These are phyloP conservation scores for Lactifluus rugatus DNA, from an alignment of 768 basidiomycete genomes.

Conservation along the genomic window DNA sequence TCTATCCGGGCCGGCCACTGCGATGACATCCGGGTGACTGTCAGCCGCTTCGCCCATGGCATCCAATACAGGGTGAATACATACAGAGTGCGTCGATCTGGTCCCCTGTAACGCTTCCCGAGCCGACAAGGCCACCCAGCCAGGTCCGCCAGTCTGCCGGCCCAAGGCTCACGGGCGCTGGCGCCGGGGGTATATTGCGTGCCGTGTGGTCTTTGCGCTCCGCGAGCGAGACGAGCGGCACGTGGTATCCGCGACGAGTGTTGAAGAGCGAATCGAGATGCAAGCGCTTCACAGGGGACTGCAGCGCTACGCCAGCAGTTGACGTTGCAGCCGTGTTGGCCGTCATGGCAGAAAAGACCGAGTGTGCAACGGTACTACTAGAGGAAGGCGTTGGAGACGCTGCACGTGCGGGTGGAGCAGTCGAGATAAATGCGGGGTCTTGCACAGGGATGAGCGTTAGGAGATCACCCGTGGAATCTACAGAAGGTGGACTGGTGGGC, in stretches of 20 bases:
- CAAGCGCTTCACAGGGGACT: slow-evolving; percentile 29
- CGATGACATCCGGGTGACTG: neutral
- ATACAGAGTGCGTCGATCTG: slow-evolving; percentile 52
- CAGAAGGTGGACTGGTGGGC: slow-evolving; percentile 27
- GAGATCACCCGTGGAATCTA: slow-evolving; percentile 19
- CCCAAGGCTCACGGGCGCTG: slow-evolving; percentile 51
- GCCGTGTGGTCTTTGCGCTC: slow-evolving; percentile 26
- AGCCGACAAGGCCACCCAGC: slow-evolving; percentile 41
- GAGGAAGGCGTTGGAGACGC: slow-evolving; percentile 26
- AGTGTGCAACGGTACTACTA: slow-evolving; percentile 11
- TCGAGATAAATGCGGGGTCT: neutral
- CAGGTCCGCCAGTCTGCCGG: slow-evolving; percentile 37
- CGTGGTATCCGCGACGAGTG: slow-evolving; percentile 39
- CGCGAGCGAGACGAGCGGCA: slow-evolving; percentile 44
- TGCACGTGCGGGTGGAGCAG: neutral
- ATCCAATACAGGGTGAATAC: slow-evolving; percentile 18
- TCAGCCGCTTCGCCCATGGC: neutral
- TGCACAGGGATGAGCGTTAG: slow-evolving; percentile 15
- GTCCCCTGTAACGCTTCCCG: slow-evolving; percentile 39
- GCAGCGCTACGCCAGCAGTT: neutral
- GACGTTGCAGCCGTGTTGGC: neutral
- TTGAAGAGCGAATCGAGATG: slow-evolving; percentile 53
- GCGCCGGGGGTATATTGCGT: slow-evolving; percentile 39
- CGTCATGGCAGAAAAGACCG: neutral
- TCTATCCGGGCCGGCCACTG: slow-evolving; percentile 60